Evolutionary conservation across 2,329 filamentous ascomycete genomes (phyloP).

Genomic region (Cytospora schulzeri): DNA sequence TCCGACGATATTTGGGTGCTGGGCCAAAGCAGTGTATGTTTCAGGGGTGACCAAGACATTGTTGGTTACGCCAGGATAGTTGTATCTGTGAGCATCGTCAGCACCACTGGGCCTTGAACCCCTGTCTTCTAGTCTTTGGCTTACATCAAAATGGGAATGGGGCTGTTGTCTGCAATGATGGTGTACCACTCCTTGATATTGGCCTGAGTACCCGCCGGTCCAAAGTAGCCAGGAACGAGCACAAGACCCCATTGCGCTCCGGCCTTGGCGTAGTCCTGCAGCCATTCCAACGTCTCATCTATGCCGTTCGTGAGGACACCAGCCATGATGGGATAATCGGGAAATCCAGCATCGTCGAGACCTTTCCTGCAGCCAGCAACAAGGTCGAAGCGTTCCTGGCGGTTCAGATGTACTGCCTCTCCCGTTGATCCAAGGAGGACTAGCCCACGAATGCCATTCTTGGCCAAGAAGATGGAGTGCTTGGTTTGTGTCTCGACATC

Average conservation of each 20-base stretch:
- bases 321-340: constrained; percentile 61
- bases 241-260: constrained; percentile 65
- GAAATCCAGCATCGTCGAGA: constrained; percentile 57
- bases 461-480: constrained; percentile 62
- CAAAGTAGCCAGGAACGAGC: constrained; percentile 68
- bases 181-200: constrained; percentile 64
- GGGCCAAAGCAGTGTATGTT: constrained; percentile 59
- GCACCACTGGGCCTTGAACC: background rate
- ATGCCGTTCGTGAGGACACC: constrained; percentile 64
- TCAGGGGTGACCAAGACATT: constrained; percentile 59
- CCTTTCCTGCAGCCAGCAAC: constrained; percentile 58
- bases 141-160: constrained; percentile 63
- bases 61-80: constrained; percentile 68
- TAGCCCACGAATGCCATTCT: constrained; percentile 61
- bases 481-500: constrained; percentile 60
- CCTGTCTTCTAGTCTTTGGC: constrained; percentile 29
- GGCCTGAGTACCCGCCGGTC: constrained; percentile 57
- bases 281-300: constrained; percentile 55
- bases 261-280: constrained; percentile 52
- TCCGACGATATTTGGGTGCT: constrained; percentile 67
- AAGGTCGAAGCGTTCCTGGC: constrained; percentile 57
- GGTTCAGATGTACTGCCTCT: constrained; percentile 63
- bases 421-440: constrained; percentile 66
- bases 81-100: constrained; percentile 42
- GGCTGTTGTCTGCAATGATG: constrained; percentile 60